Evolutionary conservation across 768 basidiomycete species (phyloP), one percentile per base, ranked within the genome.

Genomic region (Podaxis sp.): DNA sequence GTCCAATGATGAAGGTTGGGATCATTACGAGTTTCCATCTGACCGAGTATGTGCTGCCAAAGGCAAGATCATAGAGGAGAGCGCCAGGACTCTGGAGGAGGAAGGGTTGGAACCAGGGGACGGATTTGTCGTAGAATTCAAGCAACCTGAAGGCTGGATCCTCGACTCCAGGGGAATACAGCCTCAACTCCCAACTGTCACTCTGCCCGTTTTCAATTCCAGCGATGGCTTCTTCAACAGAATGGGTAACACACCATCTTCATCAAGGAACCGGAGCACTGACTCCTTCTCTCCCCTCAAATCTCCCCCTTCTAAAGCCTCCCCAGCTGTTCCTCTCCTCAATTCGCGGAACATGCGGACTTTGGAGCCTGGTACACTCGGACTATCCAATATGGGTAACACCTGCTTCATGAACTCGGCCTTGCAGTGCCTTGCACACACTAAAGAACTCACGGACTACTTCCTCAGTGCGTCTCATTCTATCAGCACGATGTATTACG

Each of bases 351-450:
- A 75, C 49, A 72, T 66, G 54, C 83, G 82, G 68, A 55, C 70
- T 41, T 61, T 79, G 52, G 87, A 85, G 58, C 88, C 87, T 7
- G 95, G 95, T 1, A 90, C 92, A 0, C 80, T 96, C 12, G 96
- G 96, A 22, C 80, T 98, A 3, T 87, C 87, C 13, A 98, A 98
- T 70, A 88, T 97, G 87, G 93, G 92, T n/a, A 96, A 96, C 70
- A 97, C 96, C 7, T 98, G 96, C 73, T 99, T 98, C 78, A 98
- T 99, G 97, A 99, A 98, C 74, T 96, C 94, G 57, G 96, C 97
- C 1, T 81, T 98, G 5, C 97, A 99, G 72, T 98, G 97, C 75
- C 85, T 99, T 57, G 91, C 90, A 25, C 97, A 99, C 72, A 93
- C 90, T 7, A 83, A 87, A 52, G 95, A 98, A 71, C 82, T 99